Conservation (phyloP, 805 yeast genomes). For the Saccharomyces mikatae region DNA sequence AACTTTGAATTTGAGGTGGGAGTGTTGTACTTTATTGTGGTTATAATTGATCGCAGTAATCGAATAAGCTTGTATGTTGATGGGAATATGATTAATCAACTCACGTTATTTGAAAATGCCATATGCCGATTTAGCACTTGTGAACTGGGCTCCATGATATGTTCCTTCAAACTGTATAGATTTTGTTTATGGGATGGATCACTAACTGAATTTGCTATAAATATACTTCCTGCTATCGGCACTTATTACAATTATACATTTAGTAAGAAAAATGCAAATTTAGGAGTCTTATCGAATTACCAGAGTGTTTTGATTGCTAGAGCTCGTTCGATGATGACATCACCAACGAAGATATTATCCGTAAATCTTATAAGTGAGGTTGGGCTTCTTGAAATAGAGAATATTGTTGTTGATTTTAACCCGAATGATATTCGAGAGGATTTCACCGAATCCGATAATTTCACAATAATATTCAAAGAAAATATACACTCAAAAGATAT, state of each 20-base stretch:
- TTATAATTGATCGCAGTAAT: slow-evolving; percentile 8
- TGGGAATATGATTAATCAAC: slow-evolving; percentile 14
- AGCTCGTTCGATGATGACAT: background rate
- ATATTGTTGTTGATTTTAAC: background rate
- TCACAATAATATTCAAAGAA: background rate
- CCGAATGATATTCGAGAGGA: background rate
- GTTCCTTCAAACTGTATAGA: slow-evolving; percentile 24
- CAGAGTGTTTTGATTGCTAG: slow-evolving; percentile 30
- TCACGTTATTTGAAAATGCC: slow-evolving; percentile 13
- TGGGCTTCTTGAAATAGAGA: slow-evolving; percentile 14
- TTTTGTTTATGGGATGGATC: slow-evolving; percentile 8
- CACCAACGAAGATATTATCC: background rate
- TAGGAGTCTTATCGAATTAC: slow-evolving; percentile 1
- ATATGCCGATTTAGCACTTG: slow-evolving; percentile 10
- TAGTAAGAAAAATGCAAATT: slow-evolving; percentile 1
- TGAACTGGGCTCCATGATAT: slow-evolving; percentile 29
- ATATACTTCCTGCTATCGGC: slow-evolving; percentile 7
- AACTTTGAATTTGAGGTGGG: slow-evolving; percentile 20
- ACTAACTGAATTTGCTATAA: slow-evolving; percentile 9
- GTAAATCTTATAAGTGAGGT: background rate
- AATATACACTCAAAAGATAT: background rate
- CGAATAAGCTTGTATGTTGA: slow-evolving; percentile 18
- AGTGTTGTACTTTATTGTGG: slow-evolving; percentile 13
- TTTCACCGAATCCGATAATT: background rate
- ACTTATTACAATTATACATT: slow-evolving; percentile 2